These are phyloP conservation scores for Plasmodium falciparum DNA, from an alignment of 169 alveolate species.

Conservation along the genomic window DNA sequence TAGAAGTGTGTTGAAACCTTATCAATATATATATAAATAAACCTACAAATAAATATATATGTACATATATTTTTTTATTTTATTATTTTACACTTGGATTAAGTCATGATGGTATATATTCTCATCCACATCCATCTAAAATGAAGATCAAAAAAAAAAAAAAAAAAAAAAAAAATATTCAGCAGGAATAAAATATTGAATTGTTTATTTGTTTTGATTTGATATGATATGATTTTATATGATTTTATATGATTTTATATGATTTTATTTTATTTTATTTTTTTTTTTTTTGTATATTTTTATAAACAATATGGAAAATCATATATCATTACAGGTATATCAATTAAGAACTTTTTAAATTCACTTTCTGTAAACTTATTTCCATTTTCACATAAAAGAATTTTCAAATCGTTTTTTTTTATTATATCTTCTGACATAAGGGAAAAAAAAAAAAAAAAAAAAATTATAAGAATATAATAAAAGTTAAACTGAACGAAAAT, in stretches of 20 bases:
- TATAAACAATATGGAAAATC: neutral
- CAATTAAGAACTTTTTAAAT: conserved; percentile 47
- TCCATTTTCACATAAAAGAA: conserved; percentile 61
- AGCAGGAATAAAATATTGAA: too few species aligned
- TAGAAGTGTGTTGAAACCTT: neutral
- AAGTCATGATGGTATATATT: conserved; percentile 52
- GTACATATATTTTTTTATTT: conserved; percentile 7
- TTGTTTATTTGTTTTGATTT: neutral
- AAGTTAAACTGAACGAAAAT: neutral
- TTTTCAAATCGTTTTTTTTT: conserved; percentile 20
- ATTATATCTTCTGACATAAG: conserved; percentile 36
- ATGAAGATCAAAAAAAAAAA: neutral
- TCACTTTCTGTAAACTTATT: conserved; percentile 64
- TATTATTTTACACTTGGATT: conserved; percentile 32
- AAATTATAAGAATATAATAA: too few species aligned
- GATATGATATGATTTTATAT: neutral
- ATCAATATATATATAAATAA: neutral
- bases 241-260: neutral
- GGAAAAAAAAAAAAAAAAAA: conserved; percentile 6
- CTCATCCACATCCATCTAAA: conserved; percentile 39
- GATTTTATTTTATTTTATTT: conserved; percentile 4
- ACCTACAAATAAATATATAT: neutral
- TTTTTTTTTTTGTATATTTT: neutral
- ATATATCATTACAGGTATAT: conserved; percentile 43
- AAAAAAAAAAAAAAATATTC: neutral